Evolutionary conservation across 805 yeast species (phyloP).

Genomic region (Yarrowia sp.): DNA sequence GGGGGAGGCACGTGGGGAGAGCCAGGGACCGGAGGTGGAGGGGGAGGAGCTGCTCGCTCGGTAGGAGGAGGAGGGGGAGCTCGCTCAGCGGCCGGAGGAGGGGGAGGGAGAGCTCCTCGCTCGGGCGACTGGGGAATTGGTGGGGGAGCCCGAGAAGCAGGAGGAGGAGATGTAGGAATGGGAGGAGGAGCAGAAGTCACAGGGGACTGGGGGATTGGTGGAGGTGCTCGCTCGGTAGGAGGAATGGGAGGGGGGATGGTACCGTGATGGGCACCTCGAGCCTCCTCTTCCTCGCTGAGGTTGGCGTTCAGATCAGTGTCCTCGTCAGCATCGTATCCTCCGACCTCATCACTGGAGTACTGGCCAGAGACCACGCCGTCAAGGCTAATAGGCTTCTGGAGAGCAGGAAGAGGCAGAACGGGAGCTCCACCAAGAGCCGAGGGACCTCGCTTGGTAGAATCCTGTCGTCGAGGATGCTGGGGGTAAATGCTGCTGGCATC

Average conservation of each 20-base stretch:
- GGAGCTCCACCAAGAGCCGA: constrained; percentile 40
- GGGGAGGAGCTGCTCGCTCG: constrained; percentile 40
- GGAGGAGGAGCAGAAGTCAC: constrained; percentile 45
- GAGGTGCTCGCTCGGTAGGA: constrained; percentile 43
- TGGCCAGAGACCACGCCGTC: constrained; percentile 68
- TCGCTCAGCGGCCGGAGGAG: constrained; percentile 40
- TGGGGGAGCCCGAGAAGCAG: constrained; percentile 41
- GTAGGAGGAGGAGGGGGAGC: constrained; percentile 41
- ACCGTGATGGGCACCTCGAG: constrained; percentile 22
- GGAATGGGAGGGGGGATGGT: constrained; percentile 43
- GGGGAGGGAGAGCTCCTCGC: constrained; percentile 39
- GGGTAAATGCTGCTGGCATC: constrained; percentile 42
- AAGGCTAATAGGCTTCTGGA: constrained; percentile 43
- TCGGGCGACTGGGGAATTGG: constrained; percentile 23
- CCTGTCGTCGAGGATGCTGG: constrained; percentile 41
- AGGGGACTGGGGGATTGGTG: constrained; percentile 43
- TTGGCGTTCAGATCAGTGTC: constrained; percentile 52
- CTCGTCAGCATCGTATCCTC: constrained; percentile 79
- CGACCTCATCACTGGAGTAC: constrained; percentile 53
- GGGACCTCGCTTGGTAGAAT: constrained; percentile 36
- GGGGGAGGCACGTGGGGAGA: constrained; percentile 43
- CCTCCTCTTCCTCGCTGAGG: constrained; percentile 34
- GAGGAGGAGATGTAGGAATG: constrained; percentile 40
- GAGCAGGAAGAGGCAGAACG: constrained; percentile 33
- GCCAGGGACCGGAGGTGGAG: constrained; percentile 43